Evolutionary conservation across 768 basidiomycete genomes (phyloP).

Genomic region (Boletus reticuloceps): DNA sequence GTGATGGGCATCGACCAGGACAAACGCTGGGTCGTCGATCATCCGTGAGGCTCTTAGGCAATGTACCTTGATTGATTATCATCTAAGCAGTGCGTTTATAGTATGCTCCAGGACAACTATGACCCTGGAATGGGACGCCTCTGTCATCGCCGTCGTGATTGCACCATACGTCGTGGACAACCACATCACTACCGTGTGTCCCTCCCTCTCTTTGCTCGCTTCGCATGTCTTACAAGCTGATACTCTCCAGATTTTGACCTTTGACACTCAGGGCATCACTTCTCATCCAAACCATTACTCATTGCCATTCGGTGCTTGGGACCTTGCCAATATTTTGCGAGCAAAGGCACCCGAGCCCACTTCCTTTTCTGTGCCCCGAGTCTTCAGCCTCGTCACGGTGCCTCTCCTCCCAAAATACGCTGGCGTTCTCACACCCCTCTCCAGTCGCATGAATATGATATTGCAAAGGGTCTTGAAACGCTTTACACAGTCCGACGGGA

Average conservation of each 20-base stretch:
- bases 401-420: constrained; percentile 60
- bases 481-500: not conserved
- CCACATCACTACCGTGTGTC: constrained; percentile 60
- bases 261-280: constrained; percentile 77
- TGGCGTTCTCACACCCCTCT: constrained; percentile 48
- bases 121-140: constrained; percentile 59
- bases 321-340: constrained; percentile 37
- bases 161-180: constrained; percentile 55
- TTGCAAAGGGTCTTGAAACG: constrained; percentile 4
- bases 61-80: constrained; percentile 2
- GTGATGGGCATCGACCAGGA: constrained; percentile 59
- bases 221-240: not conserved
- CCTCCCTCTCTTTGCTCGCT: constrained; percentile 4
- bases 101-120: constrained; percentile 77
- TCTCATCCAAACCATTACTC: constrained; percentile 84
- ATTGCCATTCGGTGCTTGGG: constrained; percentile 53
- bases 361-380: constrained; percentile 32
- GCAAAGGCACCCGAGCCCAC: constrained; percentile 29
- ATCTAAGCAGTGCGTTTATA: constrained; percentile 26
- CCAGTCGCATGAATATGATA: constrained; percentile 46
- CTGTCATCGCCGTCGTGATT: constrained; percentile 56
- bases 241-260: constrained; percentile 71
- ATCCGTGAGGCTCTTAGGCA: constrained; percentile 53
- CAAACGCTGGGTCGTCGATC: constrained; percentile 61
- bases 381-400: constrained; percentile 63